Conservation (phyloP, 2,329 filamentous ascomycete species). For the Seiridium cupressi region DNA sequence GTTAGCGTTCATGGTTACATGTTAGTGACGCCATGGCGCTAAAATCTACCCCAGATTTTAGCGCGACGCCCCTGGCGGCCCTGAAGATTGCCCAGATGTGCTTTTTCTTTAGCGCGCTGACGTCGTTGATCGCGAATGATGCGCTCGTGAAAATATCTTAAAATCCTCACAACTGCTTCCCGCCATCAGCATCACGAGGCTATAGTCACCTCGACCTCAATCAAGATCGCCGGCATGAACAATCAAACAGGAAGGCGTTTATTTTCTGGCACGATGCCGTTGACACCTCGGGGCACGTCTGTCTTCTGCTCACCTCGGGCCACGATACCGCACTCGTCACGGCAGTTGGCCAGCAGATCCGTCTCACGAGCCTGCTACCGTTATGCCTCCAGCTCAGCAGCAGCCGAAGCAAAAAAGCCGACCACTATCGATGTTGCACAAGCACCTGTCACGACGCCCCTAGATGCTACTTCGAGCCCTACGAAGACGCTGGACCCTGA, state of each 20-base stretch:
- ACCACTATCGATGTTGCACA: background rate
- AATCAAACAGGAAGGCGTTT: slow-evolving; percentile 9
- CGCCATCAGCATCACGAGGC: background rate
- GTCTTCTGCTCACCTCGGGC: background rate
- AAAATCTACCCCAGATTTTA: slow-evolving; percentile 3
- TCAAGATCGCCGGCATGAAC: slow-evolving; percentile 4
- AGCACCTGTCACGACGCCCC: slow-evolving; percentile 5
- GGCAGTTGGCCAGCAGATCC: background rate
- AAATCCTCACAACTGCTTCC: background rate
- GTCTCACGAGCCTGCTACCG: background rate
- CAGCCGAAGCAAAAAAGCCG: background rate
- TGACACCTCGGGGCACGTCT: background rate
- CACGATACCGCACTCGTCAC: background rate
- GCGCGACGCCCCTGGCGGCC: background rate
- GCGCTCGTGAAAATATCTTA: too few species aligned
- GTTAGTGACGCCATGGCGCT: background rate
- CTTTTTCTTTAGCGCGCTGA: slow-evolving; percentile 4
- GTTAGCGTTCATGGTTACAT: background rate
- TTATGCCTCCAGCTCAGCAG: slow-evolving; percentile 3
- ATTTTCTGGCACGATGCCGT: slow-evolving; percentile 5
- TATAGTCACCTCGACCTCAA: background rate
- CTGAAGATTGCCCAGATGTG: background rate
- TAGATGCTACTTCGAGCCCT: slow-evolving; percentile 8
- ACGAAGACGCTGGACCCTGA: slow-evolving; percentile 1
- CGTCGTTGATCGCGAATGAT: slow-evolving; percentile 8